Conservation (phyloP, 2,329 filamentous ascomycete species). For the Fusarium foetens region DNA sequence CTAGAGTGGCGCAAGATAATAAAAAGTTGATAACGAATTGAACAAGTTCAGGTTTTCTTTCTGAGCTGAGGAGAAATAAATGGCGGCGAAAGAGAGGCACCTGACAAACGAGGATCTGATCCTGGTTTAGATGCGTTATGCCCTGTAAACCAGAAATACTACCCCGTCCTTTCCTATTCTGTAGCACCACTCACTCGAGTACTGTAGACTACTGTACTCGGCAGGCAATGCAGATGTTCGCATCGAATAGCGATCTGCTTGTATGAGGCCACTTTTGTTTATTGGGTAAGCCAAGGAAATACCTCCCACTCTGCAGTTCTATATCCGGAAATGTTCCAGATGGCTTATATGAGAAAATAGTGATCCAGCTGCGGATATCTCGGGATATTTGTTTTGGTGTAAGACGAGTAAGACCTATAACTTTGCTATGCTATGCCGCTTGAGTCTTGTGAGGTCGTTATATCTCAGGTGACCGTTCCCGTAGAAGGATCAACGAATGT, state of each 20-base stretch:
- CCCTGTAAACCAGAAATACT: conserved; percentile 8
- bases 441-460: conserved; percentile 18
- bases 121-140: conserved; percentile 7
- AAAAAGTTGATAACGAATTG: neutral
- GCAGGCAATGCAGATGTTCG: conserved; percentile 26
- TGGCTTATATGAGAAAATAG: conserved; percentile 31
- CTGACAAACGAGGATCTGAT: conserved; percentile 15
- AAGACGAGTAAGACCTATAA: conserved; percentile 23
- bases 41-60: conserved; percentile 1
- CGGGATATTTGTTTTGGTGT: conserved; percentile 27
- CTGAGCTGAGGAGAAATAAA: conserved; percentile 6
- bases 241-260: conserved; percentile 38
- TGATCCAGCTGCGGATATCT: conserved; percentile 12
- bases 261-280: conserved; percentile 22
- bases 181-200: conserved; percentile 3
- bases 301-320: conserved; percentile 13
- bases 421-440: neutral
- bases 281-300: conserved; percentile 14
- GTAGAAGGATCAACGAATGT: conserved; percentile 10
- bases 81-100: conserved; percentile 9
- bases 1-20: conserved; percentile 11
- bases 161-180: conserved; percentile 29
- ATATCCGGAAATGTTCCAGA: conserved; percentile 27
- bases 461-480: conserved; percentile 36
- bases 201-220: neutral